Conservation (phyloP, 495 filamentous ascomycete genomes). For the Aspergillus coremiiformis region DNA sequence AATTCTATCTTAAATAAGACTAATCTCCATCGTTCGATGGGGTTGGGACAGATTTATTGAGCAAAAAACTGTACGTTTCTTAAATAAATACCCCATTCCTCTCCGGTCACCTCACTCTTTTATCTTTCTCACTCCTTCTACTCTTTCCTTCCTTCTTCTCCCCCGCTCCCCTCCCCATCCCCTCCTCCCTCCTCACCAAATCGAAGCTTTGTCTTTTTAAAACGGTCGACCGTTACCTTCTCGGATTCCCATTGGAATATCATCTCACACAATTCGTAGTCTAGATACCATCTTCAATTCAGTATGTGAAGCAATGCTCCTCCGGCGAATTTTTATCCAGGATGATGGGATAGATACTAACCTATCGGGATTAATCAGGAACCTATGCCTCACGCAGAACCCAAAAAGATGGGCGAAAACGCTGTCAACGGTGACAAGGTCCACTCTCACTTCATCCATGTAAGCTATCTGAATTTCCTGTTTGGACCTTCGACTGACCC, state of each 20-base stretch:
- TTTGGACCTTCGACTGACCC: not conserved
- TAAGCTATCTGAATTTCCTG: conserved; percentile 31
- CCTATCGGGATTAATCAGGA: not conserved
- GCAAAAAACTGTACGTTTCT: not conserved
- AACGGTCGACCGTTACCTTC: not conserved
- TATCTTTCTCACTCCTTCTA: not conserved
- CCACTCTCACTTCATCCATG: conserved; percentile 59
- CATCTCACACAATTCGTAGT: no score
- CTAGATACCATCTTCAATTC: no score
- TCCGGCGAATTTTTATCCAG: not conserved
- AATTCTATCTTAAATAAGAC: not conserved
- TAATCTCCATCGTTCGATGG: not conserved
- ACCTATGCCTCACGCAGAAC: conserved; percentile 41
- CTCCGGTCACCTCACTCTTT: not conserved
- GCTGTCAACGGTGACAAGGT: conserved; percentile 60
- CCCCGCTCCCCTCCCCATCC: no score
- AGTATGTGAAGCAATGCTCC: not conserved
- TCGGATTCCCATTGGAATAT: not conserved
- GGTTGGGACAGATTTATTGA: not conserved
- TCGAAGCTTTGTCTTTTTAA: not conserved
- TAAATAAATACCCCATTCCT: not conserved
- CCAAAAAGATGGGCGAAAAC: conserved; percentile 37
- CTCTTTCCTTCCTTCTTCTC: not conserved
- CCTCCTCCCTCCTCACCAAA: not conserved
- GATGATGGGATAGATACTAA: not conserved